Evolutionary conservation across 2,329 filamentous ascomycete genomes (phyloP).

Genomic region (Penicillium corylophilum): DNA sequence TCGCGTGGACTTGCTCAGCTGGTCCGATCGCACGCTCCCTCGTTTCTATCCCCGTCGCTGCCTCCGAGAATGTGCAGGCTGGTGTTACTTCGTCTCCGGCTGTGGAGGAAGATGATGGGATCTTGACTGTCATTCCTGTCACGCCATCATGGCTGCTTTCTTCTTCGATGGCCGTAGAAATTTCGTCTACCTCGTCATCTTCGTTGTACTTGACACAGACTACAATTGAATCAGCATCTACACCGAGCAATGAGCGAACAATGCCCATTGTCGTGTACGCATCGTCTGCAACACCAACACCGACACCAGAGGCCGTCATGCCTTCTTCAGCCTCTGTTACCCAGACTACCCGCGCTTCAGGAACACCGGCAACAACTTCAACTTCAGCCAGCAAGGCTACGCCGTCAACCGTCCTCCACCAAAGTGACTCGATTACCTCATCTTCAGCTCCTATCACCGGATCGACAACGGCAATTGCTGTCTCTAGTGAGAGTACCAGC

Average conservation of each 20-base stretch:
- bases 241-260: not conserved
- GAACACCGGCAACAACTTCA: not conserved
- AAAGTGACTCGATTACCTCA: not conserved
- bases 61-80: not conserved
- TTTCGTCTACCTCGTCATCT: not conserved
- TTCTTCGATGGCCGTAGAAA: not conserved
- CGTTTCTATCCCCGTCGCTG: not conserved
- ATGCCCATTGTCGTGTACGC: not conserved
- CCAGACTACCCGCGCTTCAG: not conserved
- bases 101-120: not conserved
- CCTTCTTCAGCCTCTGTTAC: not conserved
- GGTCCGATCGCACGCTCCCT: slow-evolving; percentile 28
- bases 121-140: slow-evolving; percentile 7
- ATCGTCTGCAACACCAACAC: not conserved
- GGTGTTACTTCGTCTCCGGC: not conserved
- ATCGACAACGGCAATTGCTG: not conserved
- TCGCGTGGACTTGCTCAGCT: slow-evolving; percentile 21
- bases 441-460: not conserved
- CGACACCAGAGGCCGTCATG: not conserved
- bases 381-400: not conserved
- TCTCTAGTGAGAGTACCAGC: not conserved
- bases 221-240: not conserved
- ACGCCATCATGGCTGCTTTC: slow-evolving; percentile 8
- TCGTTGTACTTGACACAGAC: not conserved
- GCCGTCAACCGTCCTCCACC: not conserved